Base-by-base conservation (phyloP, 176 grass and related monocot genomes). In the Guadua angustifolia region DNA sequence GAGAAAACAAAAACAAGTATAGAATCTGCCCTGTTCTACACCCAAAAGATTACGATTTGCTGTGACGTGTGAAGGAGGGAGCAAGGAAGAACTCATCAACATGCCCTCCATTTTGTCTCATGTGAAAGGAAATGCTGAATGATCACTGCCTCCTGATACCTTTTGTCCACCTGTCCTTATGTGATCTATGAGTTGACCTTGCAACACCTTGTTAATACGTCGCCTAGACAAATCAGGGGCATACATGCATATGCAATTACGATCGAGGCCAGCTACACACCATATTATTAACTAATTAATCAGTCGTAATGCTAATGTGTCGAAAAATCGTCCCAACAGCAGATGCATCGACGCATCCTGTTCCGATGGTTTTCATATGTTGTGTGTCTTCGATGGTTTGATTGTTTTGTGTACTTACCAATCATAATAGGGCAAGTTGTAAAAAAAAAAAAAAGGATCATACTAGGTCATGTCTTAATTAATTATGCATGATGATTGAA, bases 71-170 rank as follows among this genome's bases (percentile, higher is more conserved):
- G 12, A 2, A 13, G 0, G 43, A 75, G 9, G 4, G 50, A 75
- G 5, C 29, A 22, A 11, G 19, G 21, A 58, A n/a, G 10, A 44
- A 46, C 6, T 16, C 36, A 42, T 17, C 21, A 17, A 15, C 18
- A 22, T 13, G 42, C 11, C 22, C 22, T 45, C 22, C 15, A 6
- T 47, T 49, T 26, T 3, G 8, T 78, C 75, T 13, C 3, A 22
- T 78, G 75, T 78, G 58, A 78, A 33, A 78, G 58, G 24, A 47
- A 78, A 24, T 32, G 75, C 24, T 51, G 25, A n/a, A 32, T 73
- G 12, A 29, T 29, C 42, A 71, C 7, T 16, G 73, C 19, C 74
- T 45, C 3, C 17, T 55, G 25, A 35, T 38, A 56, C 49, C 49
- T 19, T 46, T 19, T 25, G 18, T 12, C 69, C 50, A 25, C 35